Evolutionary conservation across 371 early-diverging fungal genomes (phyloP), one percentile per base, ranked within the genome.

Genomic region (Vairimorpha necatrix): DNA sequence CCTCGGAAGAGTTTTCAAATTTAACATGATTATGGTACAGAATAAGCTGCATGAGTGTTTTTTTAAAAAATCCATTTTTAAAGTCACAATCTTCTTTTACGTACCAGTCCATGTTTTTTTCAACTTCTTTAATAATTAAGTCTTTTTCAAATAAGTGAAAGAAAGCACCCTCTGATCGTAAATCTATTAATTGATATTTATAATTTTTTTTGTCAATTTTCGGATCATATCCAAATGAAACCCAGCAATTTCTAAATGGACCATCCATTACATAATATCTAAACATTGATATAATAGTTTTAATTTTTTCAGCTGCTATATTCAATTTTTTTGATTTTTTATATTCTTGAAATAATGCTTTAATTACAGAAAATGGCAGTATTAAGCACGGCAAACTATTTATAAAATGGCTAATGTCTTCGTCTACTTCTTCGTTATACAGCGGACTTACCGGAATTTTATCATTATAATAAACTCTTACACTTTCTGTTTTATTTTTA

Each of bases 191-290:
- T 68, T 85, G 85, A 69, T 78, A 82, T 34, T 68, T 80, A 56
- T 83, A 85, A 39, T 74, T 76, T 0, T 50, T 14, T 60, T 39
- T 71, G 53, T 83, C 79, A 14, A 2, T 18, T 42, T 61, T 80
- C 6, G 85, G 85, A 67, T 85, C 75, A 74, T 76, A 75, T 33
- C 83, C 83, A 46, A 76, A 82, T 36, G 36, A 42, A 11, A 82
- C 53, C 83, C 85, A 83, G 14, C 70, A 75, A 60, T 76, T 77
- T 50, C 80, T 76, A 83, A 83, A 85, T 2, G 85, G 85, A 0
- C 85, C 85, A 42, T 73, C 68, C 6, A 56, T 53, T 69, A 65
- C 67, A 16, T 67, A 79, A 66, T 81, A 85, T 39, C 77, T 73
- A 67, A 74, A 61, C 14, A 79, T 20, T 18, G 76, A 72, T n/a